Evolutionary conservation across 2,329 filamentous ascomycete species (phyloP), one percentile per base, ranked within the genome.

Genomic region (Colletotrichum lentis): DNA sequence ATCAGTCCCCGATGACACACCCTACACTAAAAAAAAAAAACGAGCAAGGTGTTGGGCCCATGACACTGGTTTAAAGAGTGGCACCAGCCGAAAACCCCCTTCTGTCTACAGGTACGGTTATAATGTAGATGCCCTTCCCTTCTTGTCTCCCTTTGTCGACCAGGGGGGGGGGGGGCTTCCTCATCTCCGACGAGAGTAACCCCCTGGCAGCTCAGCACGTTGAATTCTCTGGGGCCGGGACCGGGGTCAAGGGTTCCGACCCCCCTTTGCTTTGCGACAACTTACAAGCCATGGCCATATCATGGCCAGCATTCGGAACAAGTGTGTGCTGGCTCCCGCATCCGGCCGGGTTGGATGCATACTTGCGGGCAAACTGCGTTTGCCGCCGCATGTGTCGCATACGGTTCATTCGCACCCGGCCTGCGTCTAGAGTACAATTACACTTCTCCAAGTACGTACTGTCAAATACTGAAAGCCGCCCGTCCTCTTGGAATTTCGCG

Each of bases 131-230:
- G 35, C 20, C 22, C 39, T 35, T 16, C 31, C 27, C 16, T 27
- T 35, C 50, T 39, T 18, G n/a, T 39, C 20, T 41, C 16, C 24
- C 41, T 44, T 39, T 18, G 7, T 39, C 20, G 43, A 64, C 54
- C 35, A 57, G 62, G 67, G 31, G 31, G 31, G 31, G 5, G 4
- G 27, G 27, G 62, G 49, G 22, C 53, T 39, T 64, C 57, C 69
- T 71, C 71, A 72, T 71, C 67, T 71, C 64, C 62, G 67, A 67
- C 56, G 67, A 3, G 4, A n/a, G n/a, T 62, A 66, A 35, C 70
- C 66, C 67, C 70, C 54, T 69, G 46, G 49, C 56, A 55, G 50
- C 18, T 55, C 50, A 61, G 62, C 62, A 67, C 53, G 67, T 69
- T 59, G 61, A 46, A 62, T 44, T 55, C 37, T 61, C 62, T 69